Percentiles rank a stretch among this genome's conserved stretches.
Conservation (phyloP, 164 flowering plant genomes). For the Tinospora cordifolia region DNA sequence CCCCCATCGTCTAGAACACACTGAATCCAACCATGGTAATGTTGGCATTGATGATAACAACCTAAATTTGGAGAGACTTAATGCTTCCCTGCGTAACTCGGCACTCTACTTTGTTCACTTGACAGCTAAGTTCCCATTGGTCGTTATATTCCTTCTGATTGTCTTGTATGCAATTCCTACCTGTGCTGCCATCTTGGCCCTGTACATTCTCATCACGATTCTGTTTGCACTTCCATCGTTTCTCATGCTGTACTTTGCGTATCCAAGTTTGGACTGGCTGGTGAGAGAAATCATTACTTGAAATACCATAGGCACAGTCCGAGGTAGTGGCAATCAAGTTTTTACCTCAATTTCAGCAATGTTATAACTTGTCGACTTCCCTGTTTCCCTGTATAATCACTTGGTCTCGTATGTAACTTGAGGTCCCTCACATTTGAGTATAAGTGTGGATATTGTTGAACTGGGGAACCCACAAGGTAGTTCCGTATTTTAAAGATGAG, state of each 20-base stretch:
- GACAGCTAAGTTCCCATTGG: slow-evolving; percentile 85
- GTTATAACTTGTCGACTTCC: slow-evolving; percentile 25
- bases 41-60: slow-evolving; percentile 13
- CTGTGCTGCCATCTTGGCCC: slow-evolving; percentile 67
- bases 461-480: neutral
- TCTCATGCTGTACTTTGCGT: slow-evolving; percentile 79
- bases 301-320: slow-evolving; percentile 12
- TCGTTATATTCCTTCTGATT: slow-evolving; percentile 61
- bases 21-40: slow-evolving; percentile 20
- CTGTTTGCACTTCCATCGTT: slow-evolving; percentile 91
- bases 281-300: slow-evolving; percentile 75
- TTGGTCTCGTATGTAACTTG: neutral
- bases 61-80: slow-evolving; percentile 36
- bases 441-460: neutral
- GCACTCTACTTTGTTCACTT: slow-evolving; percentile 62
- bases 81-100: slow-evolving; percentile 48
- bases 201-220: slow-evolving; percentile 70
- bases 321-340: neutral
- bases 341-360: neutral
- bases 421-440: neutral
- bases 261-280: slow-evolving; percentile 93
- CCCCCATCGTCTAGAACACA: slow-evolving; percentile 21
- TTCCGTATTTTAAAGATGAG: neutral
- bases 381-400: slow-evolving; percentile 8
- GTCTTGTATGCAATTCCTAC: slow-evolving; percentile 71